Percentiles rank a stretch among this genome's conserved stretches.
Evolutionary conservation across 305 asterid genomes (phyloP).

Genomic region (Plantago coronopus): DNA sequence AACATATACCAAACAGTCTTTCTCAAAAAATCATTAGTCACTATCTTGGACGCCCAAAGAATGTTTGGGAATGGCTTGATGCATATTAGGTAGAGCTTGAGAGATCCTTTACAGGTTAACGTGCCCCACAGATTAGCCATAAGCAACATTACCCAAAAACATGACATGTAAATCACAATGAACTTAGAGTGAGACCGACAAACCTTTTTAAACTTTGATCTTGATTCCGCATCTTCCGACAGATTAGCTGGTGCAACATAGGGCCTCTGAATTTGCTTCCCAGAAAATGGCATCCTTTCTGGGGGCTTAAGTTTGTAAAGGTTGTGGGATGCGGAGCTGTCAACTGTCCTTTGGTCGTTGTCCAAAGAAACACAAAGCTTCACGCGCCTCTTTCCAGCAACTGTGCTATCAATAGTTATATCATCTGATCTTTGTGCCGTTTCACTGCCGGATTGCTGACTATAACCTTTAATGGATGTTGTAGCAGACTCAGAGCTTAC

Average conservation of each 20-base stretch:
- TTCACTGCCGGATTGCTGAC: conserved; percentile 75
- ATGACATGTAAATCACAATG: conserved; percentile 2
- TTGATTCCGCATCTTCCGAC: conserved; percentile 55
- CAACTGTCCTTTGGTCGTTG: conserved; percentile 73
- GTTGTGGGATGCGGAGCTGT: conserved; percentile 71
- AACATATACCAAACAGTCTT: background rate
- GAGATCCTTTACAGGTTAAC: too few relatives aligned
- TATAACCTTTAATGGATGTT: conserved; percentile 67
- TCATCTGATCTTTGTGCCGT: conserved; percentile 83
- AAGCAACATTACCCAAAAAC: background rate
- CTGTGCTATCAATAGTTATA: conserved; percentile 75
- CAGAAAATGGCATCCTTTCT: conserved; percentile 57
- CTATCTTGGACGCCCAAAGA: background rate
- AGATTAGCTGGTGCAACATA: conserved; percentile 37
- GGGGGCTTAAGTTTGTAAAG: conserved; percentile 38
- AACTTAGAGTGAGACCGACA: conserved; percentile 21
- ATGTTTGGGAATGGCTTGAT: background rate
- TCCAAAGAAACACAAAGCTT: conserved; percentile 54
- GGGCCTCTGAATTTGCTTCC: conserved; percentile 68
- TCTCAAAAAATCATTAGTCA: background rate
- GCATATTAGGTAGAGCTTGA: background rate
- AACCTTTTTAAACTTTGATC: conserved; percentile 56
- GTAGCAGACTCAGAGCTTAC: conserved; percentile 96
- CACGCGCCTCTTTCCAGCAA: conserved; percentile 69
- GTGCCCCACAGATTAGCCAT: background rate